Conservation (phyloP, 768 basidiomycete genomes). For the Hortiboletus campestris region DNA sequence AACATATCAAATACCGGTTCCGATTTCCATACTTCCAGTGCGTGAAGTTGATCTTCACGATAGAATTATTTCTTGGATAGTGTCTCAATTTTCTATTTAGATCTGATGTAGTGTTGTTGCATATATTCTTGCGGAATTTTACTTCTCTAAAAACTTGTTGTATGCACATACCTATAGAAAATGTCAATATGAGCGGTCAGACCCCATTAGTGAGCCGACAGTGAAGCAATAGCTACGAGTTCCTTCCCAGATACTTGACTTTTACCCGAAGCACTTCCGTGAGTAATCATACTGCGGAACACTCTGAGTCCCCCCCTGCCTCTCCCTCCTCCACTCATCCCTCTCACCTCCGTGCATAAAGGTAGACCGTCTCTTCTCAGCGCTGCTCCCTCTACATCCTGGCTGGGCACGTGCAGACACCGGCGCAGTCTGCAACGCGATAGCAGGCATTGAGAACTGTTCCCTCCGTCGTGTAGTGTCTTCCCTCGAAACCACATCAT, state of each 20-base stretch:
- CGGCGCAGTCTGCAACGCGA: conserved; percentile 69
- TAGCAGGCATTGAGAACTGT: conserved; percentile 74
- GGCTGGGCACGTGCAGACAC: conserved; percentile 59
- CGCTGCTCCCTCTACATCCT: conserved; percentile 11
- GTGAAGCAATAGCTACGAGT: background rate
- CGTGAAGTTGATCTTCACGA: background rate
- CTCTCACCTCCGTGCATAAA: conserved; percentile 49
- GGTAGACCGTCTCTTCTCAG: conserved; percentile 52
- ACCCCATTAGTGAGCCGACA: no score
- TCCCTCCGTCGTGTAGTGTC: conserved; percentile 62
- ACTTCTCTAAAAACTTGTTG: background rate
- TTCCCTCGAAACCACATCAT: conserved; percentile 39
- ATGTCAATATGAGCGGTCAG: background rate
- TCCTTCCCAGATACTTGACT: conserved; percentile 22
- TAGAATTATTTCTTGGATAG: background rate
- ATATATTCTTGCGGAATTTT: background rate
- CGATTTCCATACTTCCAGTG: background rate
- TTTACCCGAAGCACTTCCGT: conserved; percentile 31
- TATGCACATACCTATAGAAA: background rate
- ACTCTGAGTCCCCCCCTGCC: no score
- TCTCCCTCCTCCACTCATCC: conserved; percentile 18
- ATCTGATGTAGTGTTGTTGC: background rate
- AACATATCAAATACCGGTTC: background rate
- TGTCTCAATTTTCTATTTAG: background rate
- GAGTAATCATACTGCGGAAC: conserved; percentile 29